Percentiles rank a stretch among this genome's conserved stretches.
Evolutionary conservation across 2,329 filamentous ascomycete genomes (phyloP).

Genomic region (Ilyonectria mors-panacis): DNA sequence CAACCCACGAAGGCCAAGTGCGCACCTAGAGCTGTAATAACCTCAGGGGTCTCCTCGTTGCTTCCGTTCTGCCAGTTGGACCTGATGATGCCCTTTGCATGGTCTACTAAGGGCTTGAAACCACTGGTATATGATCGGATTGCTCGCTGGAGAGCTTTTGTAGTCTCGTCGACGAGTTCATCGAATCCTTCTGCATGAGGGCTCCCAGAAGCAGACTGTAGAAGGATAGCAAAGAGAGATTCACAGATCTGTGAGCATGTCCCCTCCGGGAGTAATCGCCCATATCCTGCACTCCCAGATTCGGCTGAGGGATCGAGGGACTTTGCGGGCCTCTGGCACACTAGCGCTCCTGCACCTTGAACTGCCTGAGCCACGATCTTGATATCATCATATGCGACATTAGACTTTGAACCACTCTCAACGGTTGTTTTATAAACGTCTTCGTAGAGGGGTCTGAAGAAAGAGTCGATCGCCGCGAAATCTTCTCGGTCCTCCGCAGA

Average conservation of each 20-base stretch:
- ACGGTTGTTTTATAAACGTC: conserved; percentile 60
- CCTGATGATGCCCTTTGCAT: conserved; percentile 47
- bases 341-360: conserved; percentile 62
- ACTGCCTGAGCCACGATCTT: conserved; percentile 61
- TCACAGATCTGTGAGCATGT: conserved; percentile 58
- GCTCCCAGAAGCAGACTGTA: conserved; percentile 40
- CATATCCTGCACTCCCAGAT: conserved; percentile 14
- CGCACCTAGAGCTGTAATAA: conserved; percentile 56
- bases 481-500: conserved; percentile 54
- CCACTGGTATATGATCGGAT: conserved; percentile 54
- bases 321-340: conserved; percentile 56
- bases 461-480: conserved; percentile 54
- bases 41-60: conserved; percentile 42
- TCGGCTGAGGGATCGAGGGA: conserved; percentile 22
- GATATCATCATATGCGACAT: conserved; percentile 55
- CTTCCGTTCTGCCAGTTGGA: conserved; percentile 39
- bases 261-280: conserved; percentile 53
- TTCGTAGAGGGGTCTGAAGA: conserved; percentile 60
- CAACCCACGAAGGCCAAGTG: conserved; percentile 66
- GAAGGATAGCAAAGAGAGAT: conserved; percentile 51
- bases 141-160: conserved; percentile 58
- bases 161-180: conserved; percentile 59
- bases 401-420: conserved; percentile 45
- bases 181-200: conserved; percentile 47
- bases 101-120: conserved; percentile 53